phyloP scores from a whole-genome alignment of 2,329 filamentous ascomycete species.

The Chaetomium strumarium region DNA sequence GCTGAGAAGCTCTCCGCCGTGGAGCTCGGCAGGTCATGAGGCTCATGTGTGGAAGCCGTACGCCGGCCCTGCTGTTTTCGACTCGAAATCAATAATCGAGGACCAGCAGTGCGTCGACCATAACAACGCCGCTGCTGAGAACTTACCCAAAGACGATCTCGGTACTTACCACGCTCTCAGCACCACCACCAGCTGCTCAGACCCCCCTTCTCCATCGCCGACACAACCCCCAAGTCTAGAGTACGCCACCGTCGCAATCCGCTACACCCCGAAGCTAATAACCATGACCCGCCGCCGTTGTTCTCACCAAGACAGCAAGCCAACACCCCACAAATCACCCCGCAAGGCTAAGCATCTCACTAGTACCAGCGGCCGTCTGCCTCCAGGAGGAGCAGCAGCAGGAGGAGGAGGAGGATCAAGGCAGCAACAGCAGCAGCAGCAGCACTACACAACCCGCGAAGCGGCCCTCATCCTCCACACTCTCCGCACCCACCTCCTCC shows the following conservation, averaged over 20 bases:
- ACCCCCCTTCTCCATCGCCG: not conserved
- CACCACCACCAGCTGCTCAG: not conserved
- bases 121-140: not conserved
- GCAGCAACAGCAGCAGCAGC: too few relatives aligned
- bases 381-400: too few relatives aligned
- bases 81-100: not conserved
- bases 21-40: too few relatives aligned
- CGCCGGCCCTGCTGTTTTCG: not conserved
- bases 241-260: not conserved
- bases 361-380: too few relatives aligned
- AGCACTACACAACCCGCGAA: not conserved
- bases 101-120: not conserved
- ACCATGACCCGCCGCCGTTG: not conserved
- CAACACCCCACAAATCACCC: not conserved
- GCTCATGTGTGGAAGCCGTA: conserved; percentile 1
- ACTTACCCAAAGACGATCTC: not conserved
- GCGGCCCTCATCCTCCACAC: not conserved
- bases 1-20: conserved; percentile 4
- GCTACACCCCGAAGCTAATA: not conserved
- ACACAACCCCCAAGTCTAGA: not conserved
- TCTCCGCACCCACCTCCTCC: not conserved
- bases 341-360: too few relatives aligned
- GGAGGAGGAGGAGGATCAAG: too few relatives aligned
- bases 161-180: not conserved
- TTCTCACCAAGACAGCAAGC: too few relatives aligned